phyloP scores from a whole-genome alignment of 768 basidiomycete genomes.

The Lactarius pseudohatsudake region DNA sequence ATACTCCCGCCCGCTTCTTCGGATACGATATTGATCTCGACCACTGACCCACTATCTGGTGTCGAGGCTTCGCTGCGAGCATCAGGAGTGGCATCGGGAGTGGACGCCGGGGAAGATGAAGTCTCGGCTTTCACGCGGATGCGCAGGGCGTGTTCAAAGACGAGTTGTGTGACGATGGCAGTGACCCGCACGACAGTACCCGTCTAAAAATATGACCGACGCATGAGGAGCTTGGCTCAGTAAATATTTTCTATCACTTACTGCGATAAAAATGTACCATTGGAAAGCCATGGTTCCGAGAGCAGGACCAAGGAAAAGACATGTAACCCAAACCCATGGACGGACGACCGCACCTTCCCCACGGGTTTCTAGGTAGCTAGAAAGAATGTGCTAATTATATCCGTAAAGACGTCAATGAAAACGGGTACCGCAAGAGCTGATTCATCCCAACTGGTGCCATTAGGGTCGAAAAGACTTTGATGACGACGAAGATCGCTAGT shows the following conservation, averaged over 20 bases:
- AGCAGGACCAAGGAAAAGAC: too few species aligned
- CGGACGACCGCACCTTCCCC: too few species aligned
- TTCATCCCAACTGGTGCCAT: slow-evolving; percentile 37
- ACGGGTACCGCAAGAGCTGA: slow-evolving; percentile 34
- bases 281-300: too few species aligned
- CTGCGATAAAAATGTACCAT: too few species aligned
- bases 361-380: too few species aligned
- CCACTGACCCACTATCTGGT: slow-evolving; percentile 33
- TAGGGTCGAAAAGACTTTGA: slow-evolving; percentile 30
- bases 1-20: slow-evolving; percentile 19
- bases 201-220: slow-evolving; percentile 30
- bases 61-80: slow-evolving; percentile 25
- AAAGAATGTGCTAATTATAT: neutral
- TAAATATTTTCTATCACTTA: too few species aligned
- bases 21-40: slow-evolving; percentile 7
- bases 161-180: slow-evolving; percentile 50
- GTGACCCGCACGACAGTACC: slow-evolving; percentile 42
- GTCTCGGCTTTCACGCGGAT: slow-evolving; percentile 50
- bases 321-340: too few species aligned
- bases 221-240: neutral
- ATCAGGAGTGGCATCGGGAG: slow-evolving; percentile 26
- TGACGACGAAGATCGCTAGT: slow-evolving; percentile 12
- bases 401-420: neutral
- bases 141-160: slow-evolving; percentile 56
- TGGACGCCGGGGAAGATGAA: slow-evolving; percentile 29